phyloP scores from a whole-genome alignment of 805 yeast species.

The Candida pseudofarinosa region DNA sequence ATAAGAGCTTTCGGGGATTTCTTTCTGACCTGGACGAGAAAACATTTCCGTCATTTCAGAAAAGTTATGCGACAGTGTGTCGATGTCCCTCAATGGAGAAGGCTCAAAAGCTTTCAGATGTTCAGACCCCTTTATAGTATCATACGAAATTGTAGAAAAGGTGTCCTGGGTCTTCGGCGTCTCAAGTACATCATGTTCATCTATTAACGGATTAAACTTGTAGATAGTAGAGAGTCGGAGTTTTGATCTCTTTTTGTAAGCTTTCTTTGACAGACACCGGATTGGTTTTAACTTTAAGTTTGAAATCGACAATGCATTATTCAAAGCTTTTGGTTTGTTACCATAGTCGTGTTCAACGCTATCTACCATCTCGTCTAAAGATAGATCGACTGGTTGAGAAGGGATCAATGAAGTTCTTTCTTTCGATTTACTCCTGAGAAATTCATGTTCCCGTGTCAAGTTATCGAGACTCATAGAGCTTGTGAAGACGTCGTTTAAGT shows the following conservation, averaged over 20 bases:
- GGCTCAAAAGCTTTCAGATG: background rate
- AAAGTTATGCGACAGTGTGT: background rate
- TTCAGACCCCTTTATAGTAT: background rate
- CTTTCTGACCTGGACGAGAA: background rate
- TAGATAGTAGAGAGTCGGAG: conserved; percentile 36
- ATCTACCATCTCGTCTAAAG: background rate
- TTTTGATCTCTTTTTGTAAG: conserved; percentile 38
- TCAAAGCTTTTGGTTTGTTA: conserved; percentile 7
- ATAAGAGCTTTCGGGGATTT: background rate
- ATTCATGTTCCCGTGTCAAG: conserved; percentile 24
- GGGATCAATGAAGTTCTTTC: background rate
- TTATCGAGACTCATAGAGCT: conserved; percentile 28
- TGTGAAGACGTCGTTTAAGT: conserved; percentile 27
- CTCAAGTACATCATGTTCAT: conserved; percentile 12
- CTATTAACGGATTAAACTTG: conserved; percentile 32
- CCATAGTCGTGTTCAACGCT: background rate
- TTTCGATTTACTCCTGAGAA: conserved; percentile 9
- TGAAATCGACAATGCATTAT: conserved; percentile 27
- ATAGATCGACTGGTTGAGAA: background rate
- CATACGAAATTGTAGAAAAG: background rate
- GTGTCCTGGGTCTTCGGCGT: conserved; percentile 1
- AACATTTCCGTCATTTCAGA: background rate
- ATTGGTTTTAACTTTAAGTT: conserved; percentile 38
- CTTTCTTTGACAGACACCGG: conserved; percentile 27
- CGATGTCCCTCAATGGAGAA: background rate